These are phyloP conservation scores for Lecanicillium sp. DNA, from an alignment of 2,329 filamentous ascomycete species.

Conservation along the genomic window DNA sequence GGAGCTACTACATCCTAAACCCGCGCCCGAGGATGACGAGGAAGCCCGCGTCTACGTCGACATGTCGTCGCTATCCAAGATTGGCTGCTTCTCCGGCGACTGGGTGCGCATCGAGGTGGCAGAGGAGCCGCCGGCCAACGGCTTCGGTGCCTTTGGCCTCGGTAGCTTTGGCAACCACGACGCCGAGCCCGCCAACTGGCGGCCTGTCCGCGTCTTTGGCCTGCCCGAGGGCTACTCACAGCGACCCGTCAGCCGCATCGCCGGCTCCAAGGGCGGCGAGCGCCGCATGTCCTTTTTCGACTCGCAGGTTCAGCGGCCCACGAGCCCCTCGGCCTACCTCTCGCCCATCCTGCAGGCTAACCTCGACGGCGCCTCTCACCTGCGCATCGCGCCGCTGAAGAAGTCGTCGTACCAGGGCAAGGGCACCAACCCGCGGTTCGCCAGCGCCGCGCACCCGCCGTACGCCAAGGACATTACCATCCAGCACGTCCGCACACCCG, in stretches of 20 bases:
- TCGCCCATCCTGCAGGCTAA: conserved; percentile 87
- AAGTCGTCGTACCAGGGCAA: conserved; percentile 40
- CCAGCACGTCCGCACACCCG: conserved; percentile 79
- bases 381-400: conserved; percentile 68
- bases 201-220: conserved; percentile 82
- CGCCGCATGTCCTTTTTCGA: conserved; percentile 57
- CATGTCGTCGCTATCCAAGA: conserved; percentile 73
- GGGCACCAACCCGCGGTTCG: conserved; percentile 48
- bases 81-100: conserved; percentile 95
- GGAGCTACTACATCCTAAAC: conserved; percentile 78
- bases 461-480: conserved; percentile 73
- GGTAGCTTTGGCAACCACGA: conserved; percentile 49
- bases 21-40: conserved; percentile 70
- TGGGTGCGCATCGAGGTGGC: conserved; percentile 83
- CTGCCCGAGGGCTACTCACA: conserved; percentile 68
- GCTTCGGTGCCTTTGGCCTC: conserved; percentile 58
- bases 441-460: conserved; percentile 46
- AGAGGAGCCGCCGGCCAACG: conserved; percentile 63
- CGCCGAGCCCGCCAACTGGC: conserved; percentile 60
- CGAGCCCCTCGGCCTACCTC: conserved; percentile 59
- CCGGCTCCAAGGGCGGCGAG: conserved; percentile 43
- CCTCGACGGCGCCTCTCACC: conserved; percentile 67
- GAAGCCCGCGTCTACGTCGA: conserved; percentile 88
- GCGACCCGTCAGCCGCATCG: conserved; percentile 53
- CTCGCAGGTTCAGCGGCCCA: conserved; percentile 55